Evolutionary conservation across 176 grass and related monocot species (phyloP).

Genomic region (Pharus latifolius): DNA sequence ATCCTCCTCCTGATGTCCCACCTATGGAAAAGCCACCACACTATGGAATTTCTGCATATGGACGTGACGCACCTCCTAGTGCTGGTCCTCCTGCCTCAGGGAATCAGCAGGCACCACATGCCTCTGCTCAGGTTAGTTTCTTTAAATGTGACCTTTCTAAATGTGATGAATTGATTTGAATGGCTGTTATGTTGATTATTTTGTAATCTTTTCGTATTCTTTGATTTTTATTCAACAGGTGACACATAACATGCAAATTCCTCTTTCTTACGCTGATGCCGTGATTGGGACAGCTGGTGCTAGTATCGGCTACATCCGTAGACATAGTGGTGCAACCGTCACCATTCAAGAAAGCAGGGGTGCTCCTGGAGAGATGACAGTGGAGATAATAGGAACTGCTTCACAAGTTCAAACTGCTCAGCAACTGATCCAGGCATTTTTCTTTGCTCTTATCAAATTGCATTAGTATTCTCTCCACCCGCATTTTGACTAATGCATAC

Average conservation of each 20-base stretch:
- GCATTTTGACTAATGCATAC: background rate
- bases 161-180: background rate
- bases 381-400: constrained; percentile 75
- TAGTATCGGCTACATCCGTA: constrained; percentile 89
- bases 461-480: background rate
- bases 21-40: constrained; percentile 72
- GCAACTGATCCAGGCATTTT: constrained; percentile 79
- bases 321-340: constrained; percentile 88
- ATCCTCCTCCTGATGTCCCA: constrained; percentile 55
- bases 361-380: constrained; percentile 88
- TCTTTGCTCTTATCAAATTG: background rate
- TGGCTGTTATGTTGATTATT: background rate
- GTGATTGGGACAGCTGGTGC: constrained; percentile 87
- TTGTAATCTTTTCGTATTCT: background rate
- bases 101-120: constrained; percentile 50
- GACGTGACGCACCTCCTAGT: constrained; percentile 38
- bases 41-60: constrained; percentile 74
- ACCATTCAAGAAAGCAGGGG: constrained; percentile 87
- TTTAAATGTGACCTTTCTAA: background rate
- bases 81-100: constrained; percentile 27
- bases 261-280: constrained; percentile 91
- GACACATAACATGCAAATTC: constrained; percentile 87
- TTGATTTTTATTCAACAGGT: constrained; percentile 36
- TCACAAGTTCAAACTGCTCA: constrained; percentile 94
- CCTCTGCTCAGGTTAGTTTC: constrained; percentile 56